phyloP scores from a whole-genome alignment of 371 early-diverging fungal genomes.

The Mortierella sp. region DNA sequence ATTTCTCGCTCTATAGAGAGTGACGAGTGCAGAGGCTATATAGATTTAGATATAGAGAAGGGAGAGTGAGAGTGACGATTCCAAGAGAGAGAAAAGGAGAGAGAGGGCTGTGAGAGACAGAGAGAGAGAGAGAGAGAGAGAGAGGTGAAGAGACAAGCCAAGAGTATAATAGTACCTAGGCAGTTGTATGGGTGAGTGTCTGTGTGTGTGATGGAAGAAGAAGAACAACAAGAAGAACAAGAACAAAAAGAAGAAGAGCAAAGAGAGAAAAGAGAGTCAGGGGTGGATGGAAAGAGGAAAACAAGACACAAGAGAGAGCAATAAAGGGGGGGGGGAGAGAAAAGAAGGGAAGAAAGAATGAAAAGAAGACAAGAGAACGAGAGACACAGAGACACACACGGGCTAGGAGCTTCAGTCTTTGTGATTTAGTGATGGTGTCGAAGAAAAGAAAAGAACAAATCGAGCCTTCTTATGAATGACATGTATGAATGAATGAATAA shows the following conservation, averaged over 20 bases:
- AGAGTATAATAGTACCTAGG: too few relatives aligned
- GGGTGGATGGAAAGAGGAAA: background rate
- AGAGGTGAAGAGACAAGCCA: too few relatives aligned
- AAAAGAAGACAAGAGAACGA: too few relatives aligned
- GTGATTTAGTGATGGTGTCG: too few relatives aligned
- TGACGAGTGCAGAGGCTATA: background rate
- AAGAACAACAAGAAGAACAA: background rate
- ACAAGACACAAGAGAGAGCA: background rate
- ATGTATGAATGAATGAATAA: too few relatives aligned
- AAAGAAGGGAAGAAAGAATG: background rate
- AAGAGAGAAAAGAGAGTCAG: background rate
- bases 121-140: background rate
- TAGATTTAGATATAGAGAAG: too few relatives aligned
- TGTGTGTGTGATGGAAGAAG: background rate
- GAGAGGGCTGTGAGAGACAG: background rate
- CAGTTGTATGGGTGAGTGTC: background rate
- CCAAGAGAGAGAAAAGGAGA: background rate
- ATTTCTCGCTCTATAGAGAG: background rate
- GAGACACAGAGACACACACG: too few relatives aligned
- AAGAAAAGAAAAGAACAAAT: too few relatives aligned
- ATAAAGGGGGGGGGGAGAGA: background rate
- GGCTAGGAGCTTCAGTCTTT: too few relatives aligned
- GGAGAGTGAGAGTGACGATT: background rate
- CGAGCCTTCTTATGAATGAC: too few relatives aligned
- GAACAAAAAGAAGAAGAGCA: background rate